Percentiles rank a stretch among this genome's conserved stretches.
Evolutionary conservation across 345 rosid species (phyloP).

Genomic region (Anastatica hierochuntica): DNA sequence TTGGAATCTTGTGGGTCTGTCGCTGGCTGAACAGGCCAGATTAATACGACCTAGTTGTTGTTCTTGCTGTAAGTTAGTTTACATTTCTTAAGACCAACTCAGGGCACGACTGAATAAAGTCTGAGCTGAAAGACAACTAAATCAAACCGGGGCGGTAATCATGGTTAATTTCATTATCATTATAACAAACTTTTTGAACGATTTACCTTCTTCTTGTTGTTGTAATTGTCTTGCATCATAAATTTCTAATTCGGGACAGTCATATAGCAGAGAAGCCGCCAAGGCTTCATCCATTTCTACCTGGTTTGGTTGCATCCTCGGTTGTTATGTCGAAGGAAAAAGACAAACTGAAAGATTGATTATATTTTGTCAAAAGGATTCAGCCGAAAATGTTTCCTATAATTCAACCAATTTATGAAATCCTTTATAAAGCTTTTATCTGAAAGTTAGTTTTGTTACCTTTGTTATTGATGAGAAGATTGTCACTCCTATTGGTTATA

Average conservation of each 20-base stretch:
- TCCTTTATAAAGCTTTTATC: background rate
- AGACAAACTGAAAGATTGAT: background rate
- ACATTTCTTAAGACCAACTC: too few species aligned
- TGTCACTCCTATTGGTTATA: background rate
- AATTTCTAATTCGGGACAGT: background rate
- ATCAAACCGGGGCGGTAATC: too few species aligned
- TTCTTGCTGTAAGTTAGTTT: background rate
- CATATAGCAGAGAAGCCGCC: constrained; percentile 3
- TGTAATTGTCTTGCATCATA: background rate
- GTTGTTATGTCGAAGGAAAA: background rate
- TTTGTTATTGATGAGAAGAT: background rate
- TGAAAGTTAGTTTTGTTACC: background rate
- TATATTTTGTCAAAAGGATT: background rate
- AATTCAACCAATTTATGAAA: background rate
- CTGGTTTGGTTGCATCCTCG: background rate
- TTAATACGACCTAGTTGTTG: background rate
- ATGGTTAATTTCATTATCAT: too few species aligned
- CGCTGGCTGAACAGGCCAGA: background rate
- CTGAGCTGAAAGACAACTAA: background rate
- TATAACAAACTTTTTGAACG: background rate
- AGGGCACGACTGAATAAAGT: background rate
- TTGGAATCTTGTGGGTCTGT: too few species aligned
- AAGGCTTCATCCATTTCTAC: constrained; percentile 2
- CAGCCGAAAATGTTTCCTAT: background rate
- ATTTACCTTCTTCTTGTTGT: constrained; percentile 10